A percentile compares a stretch with the other conserved stretches of the same genome.
Conservation (phyloP, 495 filamentous ascomycete genomes). For the Pyrenula massariospora region DNA sequence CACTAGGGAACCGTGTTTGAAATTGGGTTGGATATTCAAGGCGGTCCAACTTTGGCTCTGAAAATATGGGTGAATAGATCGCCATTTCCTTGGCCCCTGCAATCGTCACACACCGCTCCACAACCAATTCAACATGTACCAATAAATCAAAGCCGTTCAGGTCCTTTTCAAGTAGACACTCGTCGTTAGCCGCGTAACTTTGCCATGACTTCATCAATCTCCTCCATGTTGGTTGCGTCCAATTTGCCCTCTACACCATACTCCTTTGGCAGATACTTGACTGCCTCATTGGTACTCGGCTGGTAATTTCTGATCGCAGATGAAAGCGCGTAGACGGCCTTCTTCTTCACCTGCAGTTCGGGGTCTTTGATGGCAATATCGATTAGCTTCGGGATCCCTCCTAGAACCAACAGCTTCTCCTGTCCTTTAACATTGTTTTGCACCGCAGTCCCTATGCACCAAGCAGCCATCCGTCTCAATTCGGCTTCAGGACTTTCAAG, state of each 20-base stretch:
- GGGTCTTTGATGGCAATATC: slow-evolving; percentile 47
- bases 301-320: slow-evolving; percentile 78
- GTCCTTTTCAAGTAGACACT: too few species aligned
- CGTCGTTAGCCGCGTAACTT: too few species aligned
- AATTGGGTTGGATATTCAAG: too few species aligned
- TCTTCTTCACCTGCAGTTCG: slow-evolving; percentile 60
- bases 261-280: slow-evolving; percentile 54
- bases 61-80: too few species aligned
- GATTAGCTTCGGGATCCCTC: slow-evolving; percentile 58
- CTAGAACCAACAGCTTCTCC: slow-evolving; percentile 60
- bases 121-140: too few species aligned
- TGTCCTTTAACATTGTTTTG: slow-evolving; percentile 87
- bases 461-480: slow-evolving; percentile 70
- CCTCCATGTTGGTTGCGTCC: slow-evolving; percentile 77
- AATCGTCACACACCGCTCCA: too few species aligned
- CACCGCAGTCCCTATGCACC: slow-evolving; percentile 88
- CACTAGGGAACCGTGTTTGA: too few species aligned
- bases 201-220: slow-evolving; percentile 57
- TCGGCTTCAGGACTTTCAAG: slow-evolving; percentile 57
- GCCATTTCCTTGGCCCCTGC: too few species aligned
- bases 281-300: slow-evolving; percentile 49
- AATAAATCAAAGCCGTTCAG: too few species aligned
- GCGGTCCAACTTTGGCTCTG: too few species aligned
- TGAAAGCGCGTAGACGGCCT: slow-evolving; percentile 79
- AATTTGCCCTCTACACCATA: slow-evolving; percentile 42